phyloP scores from a whole-genome alignment of 2,329 filamentous ascomycete species.

The Scedosporium apiospermum region DNA sequence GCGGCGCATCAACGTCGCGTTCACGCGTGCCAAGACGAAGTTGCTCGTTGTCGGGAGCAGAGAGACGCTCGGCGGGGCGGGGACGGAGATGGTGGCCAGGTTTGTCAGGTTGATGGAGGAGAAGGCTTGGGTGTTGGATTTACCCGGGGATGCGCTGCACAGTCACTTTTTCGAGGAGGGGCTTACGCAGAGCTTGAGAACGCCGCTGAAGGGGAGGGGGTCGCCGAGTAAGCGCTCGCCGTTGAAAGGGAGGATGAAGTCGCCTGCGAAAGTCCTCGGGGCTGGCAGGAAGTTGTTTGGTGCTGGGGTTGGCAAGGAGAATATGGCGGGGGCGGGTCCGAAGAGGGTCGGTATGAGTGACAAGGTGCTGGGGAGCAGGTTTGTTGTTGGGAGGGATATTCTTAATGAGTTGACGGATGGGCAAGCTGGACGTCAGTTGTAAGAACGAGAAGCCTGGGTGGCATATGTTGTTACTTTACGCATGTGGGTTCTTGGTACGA shows the following conservation, averaged over 20 bases:
- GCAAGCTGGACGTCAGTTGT: constrained; percentile 20
- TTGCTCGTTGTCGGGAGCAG: constrained; percentile 78
- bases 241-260: constrained; percentile 19
- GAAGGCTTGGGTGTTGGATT: constrained; percentile 69
- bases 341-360: constrained; percentile 49
- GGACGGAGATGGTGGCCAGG: constrained; percentile 64
- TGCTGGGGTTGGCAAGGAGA: constrained; percentile 30
- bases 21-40: constrained; percentile 89
- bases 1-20: constrained; percentile 89
- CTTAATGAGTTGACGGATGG: constrained; percentile 58
- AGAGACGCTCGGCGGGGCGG: constrained; percentile 61
- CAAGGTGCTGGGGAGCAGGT: constrained; percentile 53
- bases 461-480: background rate
- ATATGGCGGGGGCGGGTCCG: constrained; percentile 31
- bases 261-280: constrained; percentile 12
- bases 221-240: constrained; percentile 8
- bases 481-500: too few relatives aligned
- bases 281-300: constrained; percentile 8
- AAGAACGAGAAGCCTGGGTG: constrained; percentile 5
- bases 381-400: constrained; percentile 65
- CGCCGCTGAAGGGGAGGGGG: constrained; percentile 7
- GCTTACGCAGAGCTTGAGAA: constrained; percentile 31
- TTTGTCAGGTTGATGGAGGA: constrained; percentile 72
- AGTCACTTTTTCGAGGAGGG: constrained; percentile 58
- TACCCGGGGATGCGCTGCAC: constrained; percentile 54